Base-by-base conservation (phyloP, 306 rosid genomes). In the Dryas alaskensis region DNA sequence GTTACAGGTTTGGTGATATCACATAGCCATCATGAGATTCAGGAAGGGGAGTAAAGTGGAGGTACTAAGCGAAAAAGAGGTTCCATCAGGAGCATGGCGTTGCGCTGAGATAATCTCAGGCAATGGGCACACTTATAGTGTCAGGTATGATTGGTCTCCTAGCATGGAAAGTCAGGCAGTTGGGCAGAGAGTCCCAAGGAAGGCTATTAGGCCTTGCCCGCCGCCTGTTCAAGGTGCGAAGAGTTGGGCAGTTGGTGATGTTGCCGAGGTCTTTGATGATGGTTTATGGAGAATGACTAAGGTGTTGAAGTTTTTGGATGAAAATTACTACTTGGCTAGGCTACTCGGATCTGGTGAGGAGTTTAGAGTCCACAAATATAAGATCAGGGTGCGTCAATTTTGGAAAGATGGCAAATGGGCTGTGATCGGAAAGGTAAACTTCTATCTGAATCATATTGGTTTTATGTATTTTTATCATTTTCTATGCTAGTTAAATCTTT, bases 211-310 rank as follows among this genome's bases (percentile, higher is more conserved):
- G 83, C 99, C 95, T 5, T 83, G 83, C 57, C 96, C 93, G 8
- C 95, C 92, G 40, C 77, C 50, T 6, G 73, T 69, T 39, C 39
- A 39, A 74, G 79, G 74, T 61, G 10, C 52, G 25, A 76, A 80
- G 50, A 52, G 65, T 70, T 92, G 90, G 96, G 70, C 44, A 17
- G 83, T 72, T 52, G 85, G 87, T 69, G 90, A 94, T 83, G 57
- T 84, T 61, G 86, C 78, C 53, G 99, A 94, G 84, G 90, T 86
- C 43, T 89, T 83, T 47, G 79, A 80, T 79, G 76, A 1, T 60
- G 85, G 81, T 69, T 88, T 84, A 19, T 94, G 99, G 99, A 88
- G 83, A 80, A 81, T 78, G 40, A 96, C 92, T 8, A 76, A 50
- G 61, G 78, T 90, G 66, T 58, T 70, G 65, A 78, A 73, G 72